Conservation (phyloP, 148 eudicot genomes). For the Oxyria digyna region DNA sequence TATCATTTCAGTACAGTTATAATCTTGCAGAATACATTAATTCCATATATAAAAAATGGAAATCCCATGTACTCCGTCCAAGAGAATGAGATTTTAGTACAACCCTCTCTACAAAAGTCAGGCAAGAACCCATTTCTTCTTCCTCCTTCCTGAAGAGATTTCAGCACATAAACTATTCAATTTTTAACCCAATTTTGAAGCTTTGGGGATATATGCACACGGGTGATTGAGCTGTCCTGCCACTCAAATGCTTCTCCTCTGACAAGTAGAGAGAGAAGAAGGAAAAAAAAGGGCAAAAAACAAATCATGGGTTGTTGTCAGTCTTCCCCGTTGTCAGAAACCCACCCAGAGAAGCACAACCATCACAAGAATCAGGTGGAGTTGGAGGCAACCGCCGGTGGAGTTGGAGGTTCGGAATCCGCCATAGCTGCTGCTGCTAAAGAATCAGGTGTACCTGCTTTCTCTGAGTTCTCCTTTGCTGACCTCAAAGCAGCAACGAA, state of each 20-base stretch:
- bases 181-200: background rate
- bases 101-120: background rate
- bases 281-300: background rate
- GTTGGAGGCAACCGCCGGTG: constrained; percentile 13
- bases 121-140: background rate
- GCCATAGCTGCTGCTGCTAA: background rate
- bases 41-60: background rate
- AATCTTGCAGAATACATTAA: background rate
- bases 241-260: constrained; percentile 8
- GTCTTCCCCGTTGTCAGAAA: constrained; percentile 26
- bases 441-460: constrained; percentile 30
- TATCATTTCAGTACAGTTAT: background rate
- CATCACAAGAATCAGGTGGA: constrained; percentile 7
- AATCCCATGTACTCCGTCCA: background rate
- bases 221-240: constrained; percentile 6
- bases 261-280: constrained; percentile 2
- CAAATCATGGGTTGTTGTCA: constrained; percentile 48
- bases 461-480: constrained; percentile 41
- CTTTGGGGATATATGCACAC: background rate
- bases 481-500: constrained; percentile 64
- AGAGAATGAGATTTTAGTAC: background rate
- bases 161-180: background rate
- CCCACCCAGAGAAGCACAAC: constrained; percentile 22
- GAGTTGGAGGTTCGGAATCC: constrained; percentile 1
- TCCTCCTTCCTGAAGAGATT: background rate